Conservation (phyloP, 192 early-diverging fungal species). For the Coemansia sp. region DNA sequence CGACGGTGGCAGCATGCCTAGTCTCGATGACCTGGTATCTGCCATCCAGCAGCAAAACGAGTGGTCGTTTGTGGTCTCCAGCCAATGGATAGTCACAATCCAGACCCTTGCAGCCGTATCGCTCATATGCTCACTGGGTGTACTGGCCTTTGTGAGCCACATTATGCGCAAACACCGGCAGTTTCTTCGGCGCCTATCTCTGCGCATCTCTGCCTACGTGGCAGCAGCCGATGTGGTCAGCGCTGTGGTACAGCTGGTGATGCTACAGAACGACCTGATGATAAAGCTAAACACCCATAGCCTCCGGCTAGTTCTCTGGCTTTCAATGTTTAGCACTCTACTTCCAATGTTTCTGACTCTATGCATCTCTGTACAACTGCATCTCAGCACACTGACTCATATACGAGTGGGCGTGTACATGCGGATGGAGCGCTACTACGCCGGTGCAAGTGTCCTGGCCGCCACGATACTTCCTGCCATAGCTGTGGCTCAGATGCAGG, state of each 20-base stretch:
- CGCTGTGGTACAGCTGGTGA: slow-evolving; percentile 16
- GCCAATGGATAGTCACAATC: slow-evolving; percentile 16
- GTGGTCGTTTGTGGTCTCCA: slow-evolving; percentile 32
- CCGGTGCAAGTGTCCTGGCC: slow-evolving; percentile 10
- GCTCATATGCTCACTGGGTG: slow-evolving; percentile 15
- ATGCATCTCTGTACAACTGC: slow-evolving; percentile 31
- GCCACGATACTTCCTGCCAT: slow-evolving; percentile 24
- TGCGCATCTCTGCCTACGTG: slow-evolving; percentile 30
- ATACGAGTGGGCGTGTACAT: slow-evolving; percentile 30
- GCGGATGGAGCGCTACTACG: slow-evolving; percentile 30
- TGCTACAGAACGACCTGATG: slow-evolving; percentile 35
- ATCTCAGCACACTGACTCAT: slow-evolving; percentile 41
- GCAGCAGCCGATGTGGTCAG: slow-evolving; percentile 16
- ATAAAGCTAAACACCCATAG: slow-evolving; percentile 5
- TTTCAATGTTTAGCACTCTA: slow-evolving; percentile 25
- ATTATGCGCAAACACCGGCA: slow-evolving; percentile 12
- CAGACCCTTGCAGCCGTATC: slow-evolving; percentile 28
- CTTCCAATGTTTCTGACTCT: slow-evolving; percentile 31
- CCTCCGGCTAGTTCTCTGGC: slow-evolving; percentile 35
- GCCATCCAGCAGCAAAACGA: not conserved
- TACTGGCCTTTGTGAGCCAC: slow-evolving; percentile 6
- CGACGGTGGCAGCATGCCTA: too few species aligned
- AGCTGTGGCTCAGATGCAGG: slow-evolving; percentile 22
- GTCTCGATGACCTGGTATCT: not conserved
- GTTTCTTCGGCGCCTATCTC: slow-evolving; percentile 30